These are phyloP conservation scores for Paramecium octaurelia DNA, from an alignment of 73 alveolate genomes.

Conservation along the genomic window DNA sequence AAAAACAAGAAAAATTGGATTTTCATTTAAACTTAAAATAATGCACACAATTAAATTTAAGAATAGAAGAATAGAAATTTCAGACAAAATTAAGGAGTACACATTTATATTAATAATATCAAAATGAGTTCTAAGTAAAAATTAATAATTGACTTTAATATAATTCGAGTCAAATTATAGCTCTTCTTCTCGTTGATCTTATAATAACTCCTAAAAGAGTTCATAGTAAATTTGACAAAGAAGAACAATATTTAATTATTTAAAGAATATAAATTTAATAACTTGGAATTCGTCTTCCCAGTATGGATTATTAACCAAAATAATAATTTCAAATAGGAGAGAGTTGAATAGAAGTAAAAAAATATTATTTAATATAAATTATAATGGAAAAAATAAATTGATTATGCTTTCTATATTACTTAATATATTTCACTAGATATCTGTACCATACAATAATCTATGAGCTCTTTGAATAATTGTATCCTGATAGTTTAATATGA, in stretches of 20 bases:
- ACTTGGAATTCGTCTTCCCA: too few relatives aligned
- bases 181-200: not conserved
- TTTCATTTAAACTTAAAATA: not conserved
- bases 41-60: not conserved
- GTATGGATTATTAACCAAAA: not conserved
- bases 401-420: not conserved
- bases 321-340: not conserved
- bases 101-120: not conserved
- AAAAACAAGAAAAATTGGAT: not conserved
- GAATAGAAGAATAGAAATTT: not conserved
- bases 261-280: not conserved
- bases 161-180: not conserved
- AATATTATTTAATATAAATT: not conserved
- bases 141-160: not conserved
- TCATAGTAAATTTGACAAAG: not conserved
- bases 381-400: not conserved
- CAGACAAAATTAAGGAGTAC: not conserved
- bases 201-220: not conserved
- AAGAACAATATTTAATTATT: not conserved
- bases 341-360: not conserved
- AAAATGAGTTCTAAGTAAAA: not conserved
- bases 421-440: slow-evolving; percentile 42
- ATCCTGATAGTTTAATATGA: slow-evolving; percentile 11
- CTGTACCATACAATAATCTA: slow-evolving; percentile 64
- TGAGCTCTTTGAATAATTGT: slow-evolving; percentile 62